Evolutionary conservation across 805 yeast genomes (phyloP).

Genomic region (Yamadazyma insecticola): DNA sequence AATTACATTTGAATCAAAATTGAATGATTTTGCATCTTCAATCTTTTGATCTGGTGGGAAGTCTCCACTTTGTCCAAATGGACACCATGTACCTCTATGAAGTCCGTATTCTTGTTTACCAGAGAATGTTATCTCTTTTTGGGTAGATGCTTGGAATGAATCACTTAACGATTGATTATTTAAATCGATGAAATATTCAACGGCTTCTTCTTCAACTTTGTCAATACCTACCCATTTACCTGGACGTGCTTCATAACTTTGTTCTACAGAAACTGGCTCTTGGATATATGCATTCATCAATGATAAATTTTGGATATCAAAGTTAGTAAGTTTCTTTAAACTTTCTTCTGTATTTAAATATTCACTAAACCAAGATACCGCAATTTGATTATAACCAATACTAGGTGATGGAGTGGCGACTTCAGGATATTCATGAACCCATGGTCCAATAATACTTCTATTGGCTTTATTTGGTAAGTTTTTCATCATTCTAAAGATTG

Average conservation of each 20-base stretch:
- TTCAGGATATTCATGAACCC: slow-evolving; percentile 49
- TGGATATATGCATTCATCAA: slow-evolving; percentile 31
- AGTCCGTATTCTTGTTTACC: slow-evolving; percentile 39
- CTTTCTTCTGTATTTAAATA: slow-evolving; percentile 23
- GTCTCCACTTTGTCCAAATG: slow-evolving; percentile 44
- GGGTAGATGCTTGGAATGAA: too few species aligned
- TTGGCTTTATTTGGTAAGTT: slow-evolving; percentile 29
- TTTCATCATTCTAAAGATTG: slow-evolving; percentile 41
- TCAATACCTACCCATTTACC: slow-evolving; percentile 34
- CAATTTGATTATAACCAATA: slow-evolving; percentile 40
- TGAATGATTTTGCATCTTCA: slow-evolving; percentile 37
- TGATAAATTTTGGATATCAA: background rate
- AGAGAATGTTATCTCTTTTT: slow-evolving; percentile 5
- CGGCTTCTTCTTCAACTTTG: background rate
- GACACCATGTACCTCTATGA: slow-evolving; percentile 43
- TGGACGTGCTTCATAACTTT: slow-evolving; percentile 31
- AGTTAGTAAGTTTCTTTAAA: background rate
- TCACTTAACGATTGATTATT: too few species aligned
- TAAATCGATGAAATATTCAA: background rate
- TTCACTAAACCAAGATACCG: slow-evolving; percentile 38
- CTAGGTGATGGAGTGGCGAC: slow-evolving; percentile 43
- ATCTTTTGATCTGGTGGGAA: slow-evolving; percentile 42
- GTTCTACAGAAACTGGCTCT: slow-evolving; percentile 35
- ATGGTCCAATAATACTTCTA: slow-evolving; percentile 39
- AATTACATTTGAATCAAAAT: slow-evolving; percentile 28